Base-by-base conservation (phyloP, 1,284 basidiomycete genomes). In the Cystobasidium slooffiae region DNA sequence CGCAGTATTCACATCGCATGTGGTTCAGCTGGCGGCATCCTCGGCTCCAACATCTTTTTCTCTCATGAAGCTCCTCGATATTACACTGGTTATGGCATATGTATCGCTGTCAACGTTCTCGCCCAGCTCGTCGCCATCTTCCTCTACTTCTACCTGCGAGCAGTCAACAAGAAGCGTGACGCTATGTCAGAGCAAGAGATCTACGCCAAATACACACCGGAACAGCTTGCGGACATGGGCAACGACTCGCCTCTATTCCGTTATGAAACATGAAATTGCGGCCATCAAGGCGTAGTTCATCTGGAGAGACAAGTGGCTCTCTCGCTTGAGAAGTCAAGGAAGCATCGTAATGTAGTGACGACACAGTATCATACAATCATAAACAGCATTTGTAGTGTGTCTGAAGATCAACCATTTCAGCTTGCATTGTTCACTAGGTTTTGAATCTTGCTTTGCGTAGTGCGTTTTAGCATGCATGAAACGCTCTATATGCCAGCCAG, bases 181-280 rank as follows among this genome's bases (percentile, higher is more conserved):
- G 51, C 51, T 6, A 66, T 73, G 70, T 44, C 62, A 16, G 37
- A 49, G 8, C 63, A 66, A 2, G 62, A 73, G 52, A 66, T 73
- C 20, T 51, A 49, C 12, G 62, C 70, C 3, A 65, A 64, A 31
- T 73, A 73, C 24, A 56, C 70, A 0, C 46, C 22, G 12, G 63
- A 73, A 9, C 37, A 73, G 46, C 44, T 73, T 9, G 62, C 51
- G 10, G 70, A 73, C 12, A 73, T 73, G 70, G 70, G 70, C 31
- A 64, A 73, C 37, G 31, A 73, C 24, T 55, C 49, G 2, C 70
- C 70, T 20, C 62, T 73, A 1, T 73, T 66, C 62, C 63, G 61
- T 9, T 73, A 73, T 63, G 68, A 63, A 24, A 18, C 47, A n/a
- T n/a, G n/a, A n/a, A n/a, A n/a, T n/a, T n/a, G n/a, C n/a, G n/a